Conservation (phyloP, 139 green algal species). For the Edaphochlamys debaryana region DNA sequence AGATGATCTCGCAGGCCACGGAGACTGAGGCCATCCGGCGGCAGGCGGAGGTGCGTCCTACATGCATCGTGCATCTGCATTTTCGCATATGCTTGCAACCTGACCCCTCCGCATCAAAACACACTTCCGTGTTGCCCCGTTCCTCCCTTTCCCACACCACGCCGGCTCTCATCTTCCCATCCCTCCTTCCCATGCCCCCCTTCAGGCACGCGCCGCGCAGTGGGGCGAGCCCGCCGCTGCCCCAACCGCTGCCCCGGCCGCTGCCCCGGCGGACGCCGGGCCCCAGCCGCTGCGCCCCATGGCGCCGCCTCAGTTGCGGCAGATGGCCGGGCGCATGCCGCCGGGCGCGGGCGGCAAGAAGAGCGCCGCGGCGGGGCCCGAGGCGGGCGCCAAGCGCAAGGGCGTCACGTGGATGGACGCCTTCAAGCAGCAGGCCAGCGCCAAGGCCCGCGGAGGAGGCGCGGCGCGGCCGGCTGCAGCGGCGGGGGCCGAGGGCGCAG, state of each 20-base stretch:
- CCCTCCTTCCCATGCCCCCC: not conserved
- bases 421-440: conserved; percentile 21
- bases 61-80: too few relatives aligned
- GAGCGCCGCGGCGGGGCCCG: not conserved
- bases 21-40: conserved; percentile 76
- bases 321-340: conserved; percentile 25
- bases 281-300: not conserved
- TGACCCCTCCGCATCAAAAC: too few relatives aligned
- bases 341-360: not conserved
- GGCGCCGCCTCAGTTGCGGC: not conserved
- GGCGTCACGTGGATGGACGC: conserved; percentile 59
- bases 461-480: not conserved
- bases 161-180: too few relatives aligned
- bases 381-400: conserved; percentile 15
- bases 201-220: not conserved
- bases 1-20: conserved; percentile 79
- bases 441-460: conserved; percentile 11
- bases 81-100: too few relatives aligned
- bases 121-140: too few relatives aligned
- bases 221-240: too few relatives aligned
- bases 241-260: too few relatives aligned
- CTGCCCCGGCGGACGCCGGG: not conserved
- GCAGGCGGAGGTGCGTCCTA: conserved; percentile 50
- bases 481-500: not conserved
- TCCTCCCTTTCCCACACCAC: too few relatives aligned